These are phyloP conservation scores for Amesomyces nigricolor DNA, from an alignment of 2,329 filamentous ascomycete species.

Conservation along the genomic window DNA sequence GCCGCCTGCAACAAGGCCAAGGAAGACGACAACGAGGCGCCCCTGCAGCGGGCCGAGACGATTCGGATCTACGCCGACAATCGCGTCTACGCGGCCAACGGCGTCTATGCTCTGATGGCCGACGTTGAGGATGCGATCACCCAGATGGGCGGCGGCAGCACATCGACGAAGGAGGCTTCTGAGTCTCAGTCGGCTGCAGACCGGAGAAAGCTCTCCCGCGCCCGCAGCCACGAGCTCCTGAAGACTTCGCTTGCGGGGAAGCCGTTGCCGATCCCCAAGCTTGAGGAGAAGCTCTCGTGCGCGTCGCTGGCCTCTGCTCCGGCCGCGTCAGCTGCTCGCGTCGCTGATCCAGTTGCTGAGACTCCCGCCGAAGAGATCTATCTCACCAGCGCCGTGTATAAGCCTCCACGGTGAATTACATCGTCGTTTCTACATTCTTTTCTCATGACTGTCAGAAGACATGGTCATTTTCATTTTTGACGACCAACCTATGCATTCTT, in stretches of 20 bases:
- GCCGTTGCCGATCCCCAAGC: slow-evolving; percentile 27
- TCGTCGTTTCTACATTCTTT: not conserved
- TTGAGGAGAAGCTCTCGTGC: slow-evolving; percentile 21
- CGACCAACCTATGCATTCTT: slow-evolving; percentile 15
- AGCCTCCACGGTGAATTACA: slow-evolving; percentile 14
- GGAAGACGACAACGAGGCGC: slow-evolving; percentile 12
- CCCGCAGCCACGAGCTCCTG: slow-evolving; percentile 48
- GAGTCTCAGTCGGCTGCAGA: slow-evolving; percentile 30
- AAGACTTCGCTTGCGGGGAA: slow-evolving; percentile 33
- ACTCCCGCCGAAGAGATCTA: slow-evolving; percentile 36
- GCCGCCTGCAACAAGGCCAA: slow-evolving; percentile 33
- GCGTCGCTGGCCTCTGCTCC: slow-evolving; percentile 22
- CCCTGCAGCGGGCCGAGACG: slow-evolving; percentile 50
- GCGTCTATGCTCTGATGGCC: slow-evolving; percentile 60
- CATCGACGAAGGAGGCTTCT: slow-evolving; percentile 30
- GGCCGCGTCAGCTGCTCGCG: slow-evolving; percentile 4
- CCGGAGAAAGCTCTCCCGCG: slow-evolving; percentile 40
- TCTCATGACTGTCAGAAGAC: not conserved
- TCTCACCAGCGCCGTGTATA: slow-evolving; percentile 36
- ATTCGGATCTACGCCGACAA: slow-evolving; percentile 64
- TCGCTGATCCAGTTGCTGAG: slow-evolving; percentile 2
- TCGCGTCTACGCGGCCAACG: slow-evolving; percentile 53
- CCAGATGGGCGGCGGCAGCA: slow-evolving; percentile 35
- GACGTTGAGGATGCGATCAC: slow-evolving; percentile 60
- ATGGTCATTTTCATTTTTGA: not conserved